phyloP scores from a whole-genome alignment of 352 stramenopile species.

The Globisporangium abappressorium region DNA sequence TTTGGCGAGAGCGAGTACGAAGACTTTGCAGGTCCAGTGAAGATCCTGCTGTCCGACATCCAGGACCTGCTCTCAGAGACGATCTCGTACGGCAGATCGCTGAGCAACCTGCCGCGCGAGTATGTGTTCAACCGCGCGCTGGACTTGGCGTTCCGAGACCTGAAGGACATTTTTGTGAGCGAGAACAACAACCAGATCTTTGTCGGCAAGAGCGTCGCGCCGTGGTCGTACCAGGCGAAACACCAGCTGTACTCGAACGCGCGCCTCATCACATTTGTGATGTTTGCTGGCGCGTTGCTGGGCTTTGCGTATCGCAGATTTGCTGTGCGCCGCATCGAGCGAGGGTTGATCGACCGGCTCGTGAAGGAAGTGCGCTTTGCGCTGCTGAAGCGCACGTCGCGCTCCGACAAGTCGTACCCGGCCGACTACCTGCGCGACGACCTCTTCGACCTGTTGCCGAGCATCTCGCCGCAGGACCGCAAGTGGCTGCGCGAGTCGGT shows the following conservation, averaged over 20 bases:
- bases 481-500: constrained; percentile 51
- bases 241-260: constrained; percentile 46
- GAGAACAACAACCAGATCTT: constrained; percentile 46
- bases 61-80: constrained; percentile 39
- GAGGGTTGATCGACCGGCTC: constrained; percentile 51
- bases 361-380: constrained; percentile 71
- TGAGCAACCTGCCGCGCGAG: constrained; percentile 38
- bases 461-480: constrained; percentile 34
- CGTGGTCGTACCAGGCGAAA: constrained; percentile 49
- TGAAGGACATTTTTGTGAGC: constrained; percentile 52
- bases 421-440: constrained; percentile 59
- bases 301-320: constrained; percentile 34
- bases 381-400: constrained; percentile 41
- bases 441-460: constrained; percentile 42
- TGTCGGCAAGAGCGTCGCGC: constrained; percentile 39
- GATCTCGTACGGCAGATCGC: constrained; percentile 39
- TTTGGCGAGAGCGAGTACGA: constrained; percentile 12
- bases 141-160: constrained; percentile 50
- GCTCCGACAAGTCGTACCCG: constrained; percentile 42
- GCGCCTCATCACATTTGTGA: constrained; percentile 34
- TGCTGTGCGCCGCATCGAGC: constrained; percentile 41
- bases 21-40: constrained; percentile 26
- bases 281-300: constrained; percentile 28
- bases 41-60: constrained; percentile 53
- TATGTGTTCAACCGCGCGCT: constrained; percentile 65